These are phyloP conservation scores for Lactarius psammicola DNA, from an alignment of 768 basidiomycete species.

Conservation along the genomic window DNA sequence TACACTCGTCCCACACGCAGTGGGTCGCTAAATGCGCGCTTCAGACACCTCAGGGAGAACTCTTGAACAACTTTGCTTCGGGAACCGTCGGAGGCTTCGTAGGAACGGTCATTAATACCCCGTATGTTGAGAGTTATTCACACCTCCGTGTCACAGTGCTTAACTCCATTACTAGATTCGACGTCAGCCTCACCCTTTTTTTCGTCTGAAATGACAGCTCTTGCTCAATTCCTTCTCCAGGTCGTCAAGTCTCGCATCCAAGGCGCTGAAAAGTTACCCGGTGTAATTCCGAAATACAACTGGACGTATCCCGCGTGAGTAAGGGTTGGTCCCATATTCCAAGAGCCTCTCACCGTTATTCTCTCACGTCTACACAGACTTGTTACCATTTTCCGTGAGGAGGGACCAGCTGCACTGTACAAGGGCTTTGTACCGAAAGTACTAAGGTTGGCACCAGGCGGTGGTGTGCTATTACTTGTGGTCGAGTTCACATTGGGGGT, in stretches of 20 bases:
- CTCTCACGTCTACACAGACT: conserved; percentile 41
- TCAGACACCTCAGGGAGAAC: conserved; percentile 29
- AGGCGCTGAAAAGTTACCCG: conserved; percentile 48
- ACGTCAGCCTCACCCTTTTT: conserved; percentile 36
- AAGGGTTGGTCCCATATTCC: background rate
- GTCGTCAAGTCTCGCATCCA: conserved; percentile 98
- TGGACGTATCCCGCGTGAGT: conserved; percentile 87
- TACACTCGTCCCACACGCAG: background rate
- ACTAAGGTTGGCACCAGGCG: conserved; percentile 90
- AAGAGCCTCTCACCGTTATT: background rate
- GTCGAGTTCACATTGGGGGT: conserved; percentile 80
- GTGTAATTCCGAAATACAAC: conserved; percentile 82
- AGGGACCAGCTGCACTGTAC: conserved; percentile 83
- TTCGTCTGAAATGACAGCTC: background rate
- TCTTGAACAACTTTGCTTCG: conserved; percentile 91
- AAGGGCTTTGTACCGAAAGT: conserved; percentile 97
- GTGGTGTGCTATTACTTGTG: conserved; percentile 91
- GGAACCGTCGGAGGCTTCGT: conserved; percentile 88
- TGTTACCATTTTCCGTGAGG: conserved; percentile 78
- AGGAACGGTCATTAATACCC: conserved; percentile 90
- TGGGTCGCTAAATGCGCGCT: background rate
- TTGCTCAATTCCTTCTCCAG: conserved; percentile 39
- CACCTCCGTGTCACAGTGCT: background rate
- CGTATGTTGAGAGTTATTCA: conserved; percentile 47
- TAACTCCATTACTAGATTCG: conserved; percentile 40